Evolutionary conservation across 805 yeast genomes (phyloP).

Genomic region (Teunomyces gatunensis): DNA sequence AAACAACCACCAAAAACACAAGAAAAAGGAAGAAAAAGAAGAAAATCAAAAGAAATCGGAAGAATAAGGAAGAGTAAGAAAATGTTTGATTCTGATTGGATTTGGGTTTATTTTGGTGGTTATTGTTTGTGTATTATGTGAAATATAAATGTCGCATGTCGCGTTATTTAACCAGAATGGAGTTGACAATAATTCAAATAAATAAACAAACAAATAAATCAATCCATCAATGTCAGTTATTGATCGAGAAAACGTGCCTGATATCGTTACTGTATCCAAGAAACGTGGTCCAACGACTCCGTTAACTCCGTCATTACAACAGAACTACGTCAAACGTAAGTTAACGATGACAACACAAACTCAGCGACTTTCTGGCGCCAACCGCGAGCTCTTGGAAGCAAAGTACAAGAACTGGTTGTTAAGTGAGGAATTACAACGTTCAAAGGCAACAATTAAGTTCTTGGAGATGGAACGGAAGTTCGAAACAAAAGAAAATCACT

Average conservation of each 20-base stretch:
- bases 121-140: too few relatives aligned
- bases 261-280: not conserved
- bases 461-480: slow-evolving; percentile 31
- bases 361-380: slow-evolving; percentile 3
- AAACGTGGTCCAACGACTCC: slow-evolving; percentile 35
- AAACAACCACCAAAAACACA: not conserved
- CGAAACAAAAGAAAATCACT: too few relatives aligned
- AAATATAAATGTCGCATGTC: too few relatives aligned
- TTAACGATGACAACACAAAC: slow-evolving; percentile 4
- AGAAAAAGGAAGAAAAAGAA: not conserved
- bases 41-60: not conserved
- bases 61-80: too few relatives aligned
- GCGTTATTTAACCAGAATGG: not conserved
- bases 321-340: slow-evolving; percentile 16
- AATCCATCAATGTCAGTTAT: not conserved
- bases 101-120: not conserved
- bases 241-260: not conserved
- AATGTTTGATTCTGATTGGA: too few relatives aligned
- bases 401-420: slow-evolving; percentile 33
- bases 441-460: slow-evolving; percentile 25
- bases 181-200: not conserved
- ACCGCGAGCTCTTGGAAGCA: slow-evolving; percentile 19
- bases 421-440: slow-evolving; percentile 18
- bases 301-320: slow-evolving; percentile 25
- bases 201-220: not conserved